Evolutionary conservation across 768 basidiomycete species (phyloP), one percentile per base, ranked within the genome.

Genomic region (Harrya chromipes): DNA sequence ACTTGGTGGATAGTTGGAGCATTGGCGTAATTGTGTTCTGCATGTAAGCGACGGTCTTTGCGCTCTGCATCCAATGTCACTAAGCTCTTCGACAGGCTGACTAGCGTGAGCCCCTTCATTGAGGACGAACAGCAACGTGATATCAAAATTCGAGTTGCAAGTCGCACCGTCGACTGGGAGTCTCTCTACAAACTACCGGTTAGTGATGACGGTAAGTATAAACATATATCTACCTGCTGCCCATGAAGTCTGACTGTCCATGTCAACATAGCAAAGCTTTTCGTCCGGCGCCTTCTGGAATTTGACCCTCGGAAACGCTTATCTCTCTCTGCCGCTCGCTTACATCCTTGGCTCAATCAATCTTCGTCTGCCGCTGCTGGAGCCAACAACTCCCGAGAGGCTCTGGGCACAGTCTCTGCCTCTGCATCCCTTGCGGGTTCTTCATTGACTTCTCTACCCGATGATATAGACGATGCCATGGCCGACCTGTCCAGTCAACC

Each of bases 1-100:
- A 85, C 49, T 72, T 87, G 17, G 97, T 98, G 43, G 97, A 99
- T 63, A 92, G 90, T 54, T 99, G 94, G 94, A 94, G 91, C 40
- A 81, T 94, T 11, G 95, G 97, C 6, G 92, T 97, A 19, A 97
- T 98, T 46, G 81, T 97, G 1, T 98, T 87, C 60, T 86, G 86
- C 20, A 94, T 92, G 94, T 93, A 60, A 53, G 82, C 64, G 11
- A 23, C 23, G n/a, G 21, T 21, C 38, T 17, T 46, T 45, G 6
- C 11, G n/a, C 14, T 12, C 43, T 23, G 40, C 26, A 12, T 29
- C 6, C 12, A 20, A 26, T 13, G 16, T 19, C 34, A 17, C 16
- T 36, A 9, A 52, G 26, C 14, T 6, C 12, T 26, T 29, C 40
- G 49, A 58, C 55, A 90, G 88, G 88, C 66, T 94, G 36, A 85